phyloP scores from a whole-genome alignment of 371 early-diverging fungal species.

The Mycotypha africana region DNA sequence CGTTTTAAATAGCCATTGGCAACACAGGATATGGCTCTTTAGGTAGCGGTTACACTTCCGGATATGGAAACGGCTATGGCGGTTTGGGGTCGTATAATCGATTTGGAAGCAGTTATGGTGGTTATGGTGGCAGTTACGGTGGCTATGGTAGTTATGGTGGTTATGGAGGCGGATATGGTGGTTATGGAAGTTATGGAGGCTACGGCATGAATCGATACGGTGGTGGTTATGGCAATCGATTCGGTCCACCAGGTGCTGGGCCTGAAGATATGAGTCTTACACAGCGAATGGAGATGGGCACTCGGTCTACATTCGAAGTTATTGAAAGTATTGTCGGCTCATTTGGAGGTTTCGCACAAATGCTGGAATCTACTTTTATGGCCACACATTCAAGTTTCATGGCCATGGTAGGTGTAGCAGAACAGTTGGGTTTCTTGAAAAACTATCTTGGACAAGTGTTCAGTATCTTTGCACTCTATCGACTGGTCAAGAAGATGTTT shows the following conservation, averaged over 20 bases:
- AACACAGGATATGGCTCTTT: constrained; percentile 1
- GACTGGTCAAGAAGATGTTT: constrained; percentile 53
- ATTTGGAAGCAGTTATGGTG: constrained; percentile 22
- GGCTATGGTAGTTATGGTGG: constrained; percentile 22
- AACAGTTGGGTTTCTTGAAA: constrained; percentile 86
- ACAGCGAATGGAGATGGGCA: constrained; percentile 82
- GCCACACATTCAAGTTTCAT: constrained; percentile 96
- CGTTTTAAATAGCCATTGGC: no score
- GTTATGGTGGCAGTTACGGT: constrained; percentile 38
- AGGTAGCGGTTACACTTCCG: constrained; percentile 16
- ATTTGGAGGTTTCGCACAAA: constrained; percentile 95
- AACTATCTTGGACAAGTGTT: constrained; percentile 81
- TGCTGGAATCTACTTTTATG: constrained; percentile 96
- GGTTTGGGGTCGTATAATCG: constrained; percentile 24
- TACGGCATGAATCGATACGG: constrained; percentile 43
- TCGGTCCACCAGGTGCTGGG: constrained; percentile 21
- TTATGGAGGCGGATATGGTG: constrained; percentile 34
- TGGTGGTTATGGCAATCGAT: constrained; percentile 22
- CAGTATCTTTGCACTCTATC: constrained; percentile 69
- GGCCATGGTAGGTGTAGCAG: constrained; percentile 97
- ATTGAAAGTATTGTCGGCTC: constrained; percentile 92
- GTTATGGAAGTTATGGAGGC: constrained; percentile 45
- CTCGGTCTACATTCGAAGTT: constrained; percentile 86
- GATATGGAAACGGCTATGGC: constrained; percentile 25
- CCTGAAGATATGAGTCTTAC: constrained; percentile 64